Evolutionary conservation across 805 yeast genomes (phyloP).

Genomic region (Aciculoconidium aculeatum): DNA sequence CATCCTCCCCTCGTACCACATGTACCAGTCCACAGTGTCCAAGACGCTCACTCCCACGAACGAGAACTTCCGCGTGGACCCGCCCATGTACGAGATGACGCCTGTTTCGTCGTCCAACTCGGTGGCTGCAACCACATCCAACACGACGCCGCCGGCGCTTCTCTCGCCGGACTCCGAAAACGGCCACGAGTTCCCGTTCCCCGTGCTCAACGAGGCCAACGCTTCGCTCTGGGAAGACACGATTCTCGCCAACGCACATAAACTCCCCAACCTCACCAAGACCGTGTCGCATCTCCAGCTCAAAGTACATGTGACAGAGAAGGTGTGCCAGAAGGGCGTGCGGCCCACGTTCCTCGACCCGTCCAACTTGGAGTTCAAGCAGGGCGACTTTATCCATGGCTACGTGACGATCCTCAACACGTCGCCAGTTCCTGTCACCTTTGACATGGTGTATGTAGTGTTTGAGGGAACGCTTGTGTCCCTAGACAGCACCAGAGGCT

Average conservation of each 20-base stretch:
- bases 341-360: conserved; percentile 29
- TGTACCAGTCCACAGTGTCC: conserved; percentile 39
- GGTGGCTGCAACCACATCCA: conserved; percentile 3
- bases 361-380: conserved; percentile 26
- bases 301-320: conserved; percentile 30
- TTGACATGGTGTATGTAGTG: conserved; percentile 41
- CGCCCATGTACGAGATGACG: conserved; percentile 28
- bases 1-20: conserved; percentile 40
- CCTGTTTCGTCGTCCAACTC: conserved; percentile 9
- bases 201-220: conserved; percentile 18
- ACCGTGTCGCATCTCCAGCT: conserved; percentile 21
- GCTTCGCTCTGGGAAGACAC: conserved; percentile 32
- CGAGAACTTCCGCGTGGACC: conserved; percentile 35
- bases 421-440: conserved; percentile 26
- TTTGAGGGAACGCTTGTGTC: conserved; percentile 33
- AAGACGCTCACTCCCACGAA: conserved; percentile 30
- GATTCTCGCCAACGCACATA: conserved; percentile 37
- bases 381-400: conserved; percentile 40
- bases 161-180: conserved; percentile 1
- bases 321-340: conserved; percentile 36
- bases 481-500: conserved; percentile 16
- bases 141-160: conserved; percentile 2
- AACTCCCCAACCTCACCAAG: conserved; percentile 27
- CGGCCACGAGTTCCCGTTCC: conserved; percentile 13
- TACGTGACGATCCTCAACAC: conserved; percentile 33